Evolutionary conservation across 192 early-diverging fungal species (phyloP), one percentile per base, ranked within the genome.

Genomic region (Geranomyces michiganensis): DNA sequence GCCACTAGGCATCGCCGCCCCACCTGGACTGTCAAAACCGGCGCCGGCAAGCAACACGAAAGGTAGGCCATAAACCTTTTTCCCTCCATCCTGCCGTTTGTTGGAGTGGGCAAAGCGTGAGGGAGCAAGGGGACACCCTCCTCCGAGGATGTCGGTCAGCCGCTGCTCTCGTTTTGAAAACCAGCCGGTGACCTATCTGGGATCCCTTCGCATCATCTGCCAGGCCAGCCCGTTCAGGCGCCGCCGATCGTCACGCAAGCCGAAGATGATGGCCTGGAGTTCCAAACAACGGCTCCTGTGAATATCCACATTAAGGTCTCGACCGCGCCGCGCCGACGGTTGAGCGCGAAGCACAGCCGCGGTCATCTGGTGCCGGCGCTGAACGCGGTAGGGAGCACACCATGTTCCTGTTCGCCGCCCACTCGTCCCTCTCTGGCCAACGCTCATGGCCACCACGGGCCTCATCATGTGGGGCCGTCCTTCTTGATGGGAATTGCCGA

Each of bases 11-110:
- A 14, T 62, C 26, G 48, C 17, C 45, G 43, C 41, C 3, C 36
- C 36, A 41, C 36, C 36, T 41, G 36, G 36, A 41, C 10, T 41
- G 10, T 0, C 73, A 29, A 58, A 65, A 49, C 17, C 75, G 68
- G 48, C 66, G 60, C 21, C 61, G 45, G 41, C 49, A 59, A 56
- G 32, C 55, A 44, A 33, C 26, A 32, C 36, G 60, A 49, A 33
- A 62, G n/a, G 62, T 49, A 80, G 44, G 65, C 68, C 32, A 15
- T 73, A 79, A 46, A 74, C 72, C 8, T 60, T 41, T 30, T 65
- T 41, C 12, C 45, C 74, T 53, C n/a, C 4, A 9, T 4, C 24
- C 6, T 53, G 51, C 51, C 4, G 51, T 53, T 53, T 53, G 51
- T 4, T 26, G n/a, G 51, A 26, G 51, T n/a, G n/a, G 51, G 51